phyloP scores from a whole-genome alignment of 345 rosid genomes.

The Erysimum cheiranthoides region DNA sequence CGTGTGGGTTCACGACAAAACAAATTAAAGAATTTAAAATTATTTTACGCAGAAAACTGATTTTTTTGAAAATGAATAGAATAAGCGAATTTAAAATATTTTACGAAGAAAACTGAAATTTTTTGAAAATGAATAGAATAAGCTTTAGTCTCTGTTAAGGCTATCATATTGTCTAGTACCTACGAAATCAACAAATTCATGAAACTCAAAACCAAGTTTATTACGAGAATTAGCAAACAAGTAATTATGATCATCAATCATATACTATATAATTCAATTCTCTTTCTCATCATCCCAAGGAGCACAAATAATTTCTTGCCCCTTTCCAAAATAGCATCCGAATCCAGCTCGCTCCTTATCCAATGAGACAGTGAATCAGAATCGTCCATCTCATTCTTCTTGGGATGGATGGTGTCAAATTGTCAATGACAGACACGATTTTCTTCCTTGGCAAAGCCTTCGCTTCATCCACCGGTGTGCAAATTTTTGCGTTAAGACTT shows the following conservation, averaged over 20 bases:
- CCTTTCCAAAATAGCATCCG: conserved; percentile 52
- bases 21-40: too few relatives aligned
- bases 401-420: conserved; percentile 55
- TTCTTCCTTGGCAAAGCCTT: conserved; percentile 66
- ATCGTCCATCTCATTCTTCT: conserved; percentile 44
- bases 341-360: conserved; percentile 52
- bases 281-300: conserved; percentile 44
- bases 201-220: conserved; percentile 10
- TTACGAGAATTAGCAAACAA: conserved; percentile 36
- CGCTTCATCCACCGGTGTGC: conserved; percentile 52
- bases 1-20: too few relatives aligned
- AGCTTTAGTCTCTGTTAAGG: not conserved
- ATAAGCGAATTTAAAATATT: too few relatives aligned
- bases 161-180: conserved; percentile 6
- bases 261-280: conserved; percentile 28
- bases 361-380: conserved; percentile 27
- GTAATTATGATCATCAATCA: conserved; percentile 21
- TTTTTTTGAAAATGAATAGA: too few relatives aligned
- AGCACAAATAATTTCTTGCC: conserved; percentile 54
- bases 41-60: too few relatives aligned
- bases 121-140: not conserved
- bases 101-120: not conserved
- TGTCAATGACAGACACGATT: conserved; percentile 56
- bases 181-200: conserved; percentile 25
- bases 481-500: too few relatives aligned